Percentiles rank a stretch among this genome's conserved stretches.
Evolutionary conservation across 805 yeast genomes (phyloP).

Genomic region (Nakazawaea peltata): DNA sequence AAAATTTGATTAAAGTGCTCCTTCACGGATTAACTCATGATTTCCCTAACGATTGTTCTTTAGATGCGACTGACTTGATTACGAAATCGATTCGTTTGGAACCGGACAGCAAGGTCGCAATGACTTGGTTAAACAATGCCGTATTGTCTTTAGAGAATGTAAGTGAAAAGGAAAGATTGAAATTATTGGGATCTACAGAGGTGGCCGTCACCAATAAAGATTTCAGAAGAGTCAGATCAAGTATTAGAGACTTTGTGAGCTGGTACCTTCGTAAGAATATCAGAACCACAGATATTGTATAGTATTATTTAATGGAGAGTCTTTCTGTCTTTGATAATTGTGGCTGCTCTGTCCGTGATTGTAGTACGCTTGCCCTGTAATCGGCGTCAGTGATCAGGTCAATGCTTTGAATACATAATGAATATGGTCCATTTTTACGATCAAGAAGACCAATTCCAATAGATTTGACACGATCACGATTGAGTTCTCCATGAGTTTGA

Average conservation of each 20-base stretch:
- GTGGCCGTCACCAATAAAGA: conserved; percentile 60
- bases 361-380: too few species aligned
- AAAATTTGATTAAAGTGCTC: conserved; percentile 41
- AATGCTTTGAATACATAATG: conserved; percentile 62
- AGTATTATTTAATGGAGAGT: too few species aligned
- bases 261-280: conserved; percentile 81
- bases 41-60: conserved; percentile 61
- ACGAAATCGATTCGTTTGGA: conserved; percentile 50
- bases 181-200: conserved; percentile 49
- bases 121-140: conserved; percentile 56
- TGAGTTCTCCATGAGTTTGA: conserved; percentile 49
- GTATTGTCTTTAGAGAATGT: conserved; percentile 56
- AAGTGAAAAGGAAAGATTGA: conserved; percentile 57
- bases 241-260: conserved; percentile 67
- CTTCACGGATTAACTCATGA: conserved; percentile 62
- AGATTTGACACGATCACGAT: conserved; percentile 58
- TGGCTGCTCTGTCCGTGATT: conserved; percentile 20
- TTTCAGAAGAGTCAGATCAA: conserved; percentile 61
- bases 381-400: conserved; percentile 57
- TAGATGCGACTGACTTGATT: conserved; percentile 70
- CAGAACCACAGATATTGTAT: conserved; percentile 12
- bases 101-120: conserved; percentile 34
- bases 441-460: conserved; percentile 76
- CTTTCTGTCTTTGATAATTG: background rate
- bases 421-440: conserved; percentile 68